Evolutionary conservation across 1,284 basidiomycete species (phyloP).

Genomic region (Pseudozyma pruni): DNA sequence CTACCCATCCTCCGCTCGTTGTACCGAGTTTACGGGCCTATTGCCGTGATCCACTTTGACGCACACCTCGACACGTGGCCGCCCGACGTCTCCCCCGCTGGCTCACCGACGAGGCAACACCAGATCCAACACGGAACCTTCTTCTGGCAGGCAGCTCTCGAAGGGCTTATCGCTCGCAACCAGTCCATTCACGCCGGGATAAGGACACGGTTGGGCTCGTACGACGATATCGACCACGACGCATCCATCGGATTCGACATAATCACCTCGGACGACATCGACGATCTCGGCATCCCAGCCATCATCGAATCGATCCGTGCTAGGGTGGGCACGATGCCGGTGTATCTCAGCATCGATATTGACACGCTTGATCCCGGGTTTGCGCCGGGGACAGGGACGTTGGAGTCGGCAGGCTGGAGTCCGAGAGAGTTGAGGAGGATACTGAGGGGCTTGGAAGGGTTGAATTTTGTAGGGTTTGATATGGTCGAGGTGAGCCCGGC

Average conservation of each 20-base stretch:
- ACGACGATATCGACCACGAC: constrained; percentile 50
- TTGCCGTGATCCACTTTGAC: constrained; percentile 70
- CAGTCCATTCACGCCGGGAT: constrained; percentile 84
- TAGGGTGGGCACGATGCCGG: constrained; percentile 49
- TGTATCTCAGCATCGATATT: constrained; percentile 58
- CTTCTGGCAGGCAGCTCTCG: constrained; percentile 70
- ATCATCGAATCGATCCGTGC: constrained; percentile 41
- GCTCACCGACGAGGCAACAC: constrained; percentile 42
- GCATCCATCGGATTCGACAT: constrained; percentile 50
- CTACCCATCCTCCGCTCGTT: constrained; percentile 70
- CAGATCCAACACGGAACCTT: constrained; percentile 67
- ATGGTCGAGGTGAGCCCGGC: constrained; percentile 56
- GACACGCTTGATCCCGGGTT: constrained; percentile 58
- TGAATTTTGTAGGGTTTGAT: constrained; percentile 60
- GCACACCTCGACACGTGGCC: constrained; percentile 75
- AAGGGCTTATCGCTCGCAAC: constrained; percentile 70
- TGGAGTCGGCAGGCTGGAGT: constrained; percentile 54
- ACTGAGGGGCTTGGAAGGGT: constrained; percentile 43
- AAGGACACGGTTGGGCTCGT: constrained; percentile 67
- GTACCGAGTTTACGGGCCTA: constrained; percentile 68
- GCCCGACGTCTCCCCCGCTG: constrained; percentile 67
- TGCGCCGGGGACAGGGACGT: constrained; percentile 55
- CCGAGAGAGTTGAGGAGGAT: constrained; percentile 53
- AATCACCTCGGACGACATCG: constrained; percentile 56
- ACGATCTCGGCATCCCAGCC: constrained; percentile 45